Conservation (phyloP, 192 early-diverging fungal genomes). For the Backusella liffmaniae region DNA sequence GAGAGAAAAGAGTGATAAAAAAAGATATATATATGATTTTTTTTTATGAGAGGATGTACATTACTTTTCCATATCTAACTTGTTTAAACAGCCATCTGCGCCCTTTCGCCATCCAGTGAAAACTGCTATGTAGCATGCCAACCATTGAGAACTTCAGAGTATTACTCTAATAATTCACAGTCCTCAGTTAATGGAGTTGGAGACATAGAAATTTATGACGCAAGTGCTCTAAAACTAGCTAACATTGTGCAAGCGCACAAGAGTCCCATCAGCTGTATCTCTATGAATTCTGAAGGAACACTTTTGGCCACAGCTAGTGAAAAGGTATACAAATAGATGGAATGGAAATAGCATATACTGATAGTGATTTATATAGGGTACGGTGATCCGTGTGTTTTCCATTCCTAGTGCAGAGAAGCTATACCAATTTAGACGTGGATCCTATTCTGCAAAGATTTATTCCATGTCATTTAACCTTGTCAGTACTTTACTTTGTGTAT, state of each 20-base stretch:
- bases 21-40: background rate
- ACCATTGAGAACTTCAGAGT: constrained; percentile 58
- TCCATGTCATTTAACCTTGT: constrained; percentile 83
- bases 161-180: constrained; percentile 42
- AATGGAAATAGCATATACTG: too few relatives aligned
- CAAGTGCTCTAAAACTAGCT: constrained; percentile 79
- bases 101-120: constrained; percentile 88
- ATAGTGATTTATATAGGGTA: constrained; percentile 54
- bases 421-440: constrained; percentile 91
- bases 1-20: background rate
- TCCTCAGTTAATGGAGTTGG: constrained; percentile 57
- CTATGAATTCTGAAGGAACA: constrained; percentile 87
- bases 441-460: constrained; percentile 89
- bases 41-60: background rate
- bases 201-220: constrained; percentile 89
- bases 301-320: constrained; percentile 92
- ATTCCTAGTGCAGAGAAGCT: constrained; percentile 82
- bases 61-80: too few relatives aligned
- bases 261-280: constrained; percentile 77
- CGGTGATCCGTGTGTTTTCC: constrained; percentile 93
- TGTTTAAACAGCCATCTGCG: constrained; percentile 65
- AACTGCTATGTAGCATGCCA: constrained; percentile 95
- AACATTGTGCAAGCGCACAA: constrained; percentile 96
- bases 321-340: constrained; percentile 56
- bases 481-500: constrained; percentile 74